Percentiles rank a stretch among this genome's conserved stretches.
Conservation (phyloP, 805 yeast species). For the Komagataella phaffii region DNA sequence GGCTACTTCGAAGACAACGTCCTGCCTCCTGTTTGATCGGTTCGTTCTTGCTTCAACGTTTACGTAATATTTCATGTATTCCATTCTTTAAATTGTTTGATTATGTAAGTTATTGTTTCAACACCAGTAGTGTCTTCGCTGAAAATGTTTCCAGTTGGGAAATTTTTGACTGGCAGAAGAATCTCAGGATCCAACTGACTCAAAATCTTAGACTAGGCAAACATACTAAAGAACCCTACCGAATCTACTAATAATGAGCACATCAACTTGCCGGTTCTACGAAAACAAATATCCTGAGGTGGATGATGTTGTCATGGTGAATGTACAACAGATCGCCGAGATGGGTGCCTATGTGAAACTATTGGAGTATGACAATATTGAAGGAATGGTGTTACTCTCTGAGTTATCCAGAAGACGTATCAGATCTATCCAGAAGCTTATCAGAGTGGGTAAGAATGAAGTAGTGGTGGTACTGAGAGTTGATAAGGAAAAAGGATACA, state of each 20-base stretch:
- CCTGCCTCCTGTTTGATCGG: constrained; percentile 6
- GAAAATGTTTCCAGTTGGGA: background rate
- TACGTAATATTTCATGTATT: background rate
- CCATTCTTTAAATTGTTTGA: background rate
- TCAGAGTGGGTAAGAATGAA: constrained; percentile 97
- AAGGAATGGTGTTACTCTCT: constrained; percentile 93
- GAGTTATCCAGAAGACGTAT: constrained; percentile 98
- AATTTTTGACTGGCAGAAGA: background rate
- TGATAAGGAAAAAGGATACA: constrained; percentile 96
- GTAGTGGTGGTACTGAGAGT: constrained; percentile 97
- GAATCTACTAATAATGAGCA: constrained; percentile 39
- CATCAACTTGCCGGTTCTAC: constrained; percentile 88
- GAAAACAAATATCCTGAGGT: constrained; percentile 98
- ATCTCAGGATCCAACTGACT: background rate
- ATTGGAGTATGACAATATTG: constrained; percentile 94
- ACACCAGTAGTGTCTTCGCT: background rate
- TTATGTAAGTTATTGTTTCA: background rate
- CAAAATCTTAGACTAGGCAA: background rate
- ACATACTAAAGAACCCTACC: background rate
- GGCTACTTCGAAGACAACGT: constrained; percentile 30
- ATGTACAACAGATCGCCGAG: constrained; percentile 96
- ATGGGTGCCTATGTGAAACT: constrained; percentile 98
- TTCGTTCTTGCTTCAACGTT: background rate
- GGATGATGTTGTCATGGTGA: constrained; percentile 98
- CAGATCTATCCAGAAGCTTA: constrained; percentile 91